Evolutionary conservation across 495 filamentous ascomycete genomes (phyloP), one percentile per base, ranked within the genome.

Genomic region (Penicillium subrubescens): DNA sequence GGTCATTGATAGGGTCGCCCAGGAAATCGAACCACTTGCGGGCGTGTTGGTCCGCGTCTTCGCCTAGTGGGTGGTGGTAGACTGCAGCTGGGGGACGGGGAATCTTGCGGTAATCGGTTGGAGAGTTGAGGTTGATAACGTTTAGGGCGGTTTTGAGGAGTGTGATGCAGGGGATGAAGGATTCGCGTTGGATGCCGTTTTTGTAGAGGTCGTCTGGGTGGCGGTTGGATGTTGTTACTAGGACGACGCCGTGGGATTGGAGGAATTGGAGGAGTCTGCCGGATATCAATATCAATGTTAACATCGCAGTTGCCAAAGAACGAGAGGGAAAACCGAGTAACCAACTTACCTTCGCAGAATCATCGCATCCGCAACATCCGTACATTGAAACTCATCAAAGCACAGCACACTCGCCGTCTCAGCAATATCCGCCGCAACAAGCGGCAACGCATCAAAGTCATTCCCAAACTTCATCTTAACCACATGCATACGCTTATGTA

Each of bases 351-450:
- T 83, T 63, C 95, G 81, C 66, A 99, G 75, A 71, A 99, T 98
- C 95, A 99, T 99, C 56, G 95, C 95, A 82, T 99, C 96, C 12
- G 96, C 95, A 21, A 99, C 94, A 80, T 99, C 95, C 27, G 95
- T 99, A 75, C 94, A 97, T 73, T 99, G 95, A 73, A 99, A 99
- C 81, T 99, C 95, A 76, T 99, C 95, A 71, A 99, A 99, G 74
- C 95, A 99, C 19, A 99, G 81, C 34, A 98, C 92, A 63, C 88
- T 92, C 31, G 88, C 89, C 56, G 87, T 84, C 71, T 92, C 88
- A 3, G 95, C 94, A 72, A 99, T 92, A 76, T 93, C 90, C 15
- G 95, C 95, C 5, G 93, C 94, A 37, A 99, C 90, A 73, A 97
- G 94, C 12, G 93, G 93, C 48, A 99, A 83, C 41, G 88, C 93